These are phyloP conservation scores for Globisporangium middletonii DNA, from an alignment of 352 stramenopile species.

Conservation along the genomic window DNA sequence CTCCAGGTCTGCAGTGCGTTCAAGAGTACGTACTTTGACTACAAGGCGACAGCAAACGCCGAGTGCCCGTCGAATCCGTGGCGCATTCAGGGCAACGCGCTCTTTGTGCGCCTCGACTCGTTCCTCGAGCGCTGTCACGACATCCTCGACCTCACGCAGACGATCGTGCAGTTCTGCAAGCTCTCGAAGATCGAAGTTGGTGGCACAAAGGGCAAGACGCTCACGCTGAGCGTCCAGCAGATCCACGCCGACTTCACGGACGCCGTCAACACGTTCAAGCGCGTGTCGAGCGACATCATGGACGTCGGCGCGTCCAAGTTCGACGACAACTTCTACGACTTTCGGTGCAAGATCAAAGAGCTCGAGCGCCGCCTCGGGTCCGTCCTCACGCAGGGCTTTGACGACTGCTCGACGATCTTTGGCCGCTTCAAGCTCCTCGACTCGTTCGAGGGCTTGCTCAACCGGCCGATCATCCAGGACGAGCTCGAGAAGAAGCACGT, in stretches of 20 bases:
- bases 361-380: constrained; percentile 95
- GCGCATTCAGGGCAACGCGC: constrained; percentile 96
- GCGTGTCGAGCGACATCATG: constrained; percentile 97
- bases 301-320: constrained; percentile 96
- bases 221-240: constrained; percentile 91
- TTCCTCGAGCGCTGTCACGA: constrained; percentile 98
- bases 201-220: constrained; percentile 95
- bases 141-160: constrained; percentile 97
- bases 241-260: constrained; percentile 95
- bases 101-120: constrained; percentile 96
- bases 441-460: constrained; percentile 93
- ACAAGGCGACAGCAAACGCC: constrained; percentile 95
- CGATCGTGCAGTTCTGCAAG: constrained; percentile 98
- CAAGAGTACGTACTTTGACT: constrained; percentile 98
- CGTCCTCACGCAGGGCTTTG: constrained; percentile 95
- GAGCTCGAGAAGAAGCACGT: constrained; percentile 98
- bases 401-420: constrained; percentile 97
- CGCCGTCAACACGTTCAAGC: constrained; percentile 93
- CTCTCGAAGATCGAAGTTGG: constrained; percentile 97
- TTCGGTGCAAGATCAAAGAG: constrained; percentile 97
- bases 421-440: constrained; percentile 97
- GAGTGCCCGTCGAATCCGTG: constrained; percentile 97
- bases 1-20: constrained; percentile 94
- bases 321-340: constrained; percentile 97
- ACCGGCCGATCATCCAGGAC: constrained; percentile 95